phyloP scores from a whole-genome alignment of 768 basidiomycete species.

The Tulasnella sp. region DNA sequence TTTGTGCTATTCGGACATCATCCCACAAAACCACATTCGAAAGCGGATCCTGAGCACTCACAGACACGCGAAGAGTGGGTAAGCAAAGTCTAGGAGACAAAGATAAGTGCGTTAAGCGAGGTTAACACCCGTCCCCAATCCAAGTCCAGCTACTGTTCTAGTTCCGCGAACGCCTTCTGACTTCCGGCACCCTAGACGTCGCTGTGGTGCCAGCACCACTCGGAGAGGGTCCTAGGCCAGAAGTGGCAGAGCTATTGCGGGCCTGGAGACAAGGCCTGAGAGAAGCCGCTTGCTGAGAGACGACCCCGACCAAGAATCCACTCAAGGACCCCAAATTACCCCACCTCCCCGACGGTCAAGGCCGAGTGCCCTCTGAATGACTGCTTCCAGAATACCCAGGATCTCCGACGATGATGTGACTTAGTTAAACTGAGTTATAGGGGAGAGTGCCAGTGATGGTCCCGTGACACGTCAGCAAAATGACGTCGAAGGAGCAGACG shows the following conservation, averaged over 20 bases:
- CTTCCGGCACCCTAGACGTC: background rate
- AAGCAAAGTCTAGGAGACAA: background rate
- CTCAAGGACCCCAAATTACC: background rate
- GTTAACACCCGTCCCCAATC: background rate
- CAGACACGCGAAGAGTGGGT: background rate
- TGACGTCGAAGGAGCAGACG: background rate
- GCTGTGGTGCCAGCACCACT: background rate
- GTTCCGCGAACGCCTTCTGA: background rate
- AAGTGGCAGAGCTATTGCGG: background rate
- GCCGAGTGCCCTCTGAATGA: background rate
- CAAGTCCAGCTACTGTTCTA: background rate
- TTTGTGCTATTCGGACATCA: background rate
- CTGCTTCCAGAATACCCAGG: background rate
- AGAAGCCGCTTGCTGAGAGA: background rate
- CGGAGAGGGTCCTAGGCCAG: background rate
- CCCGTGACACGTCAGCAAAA: background rate
- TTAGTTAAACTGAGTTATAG: background rate
- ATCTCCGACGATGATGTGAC: background rate
- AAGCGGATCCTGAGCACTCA: background rate
- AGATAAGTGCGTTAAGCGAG: slow-evolving; percentile 1
- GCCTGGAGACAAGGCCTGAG: background rate
- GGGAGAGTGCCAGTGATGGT: too few species aligned
- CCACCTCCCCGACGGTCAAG: background rate
- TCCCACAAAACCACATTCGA: background rate
- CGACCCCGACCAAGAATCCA: background rate